Evolutionary conservation across 371 early-diverging fungal genomes (phyloP).

Genomic region (Nematocida sp.): DNA sequence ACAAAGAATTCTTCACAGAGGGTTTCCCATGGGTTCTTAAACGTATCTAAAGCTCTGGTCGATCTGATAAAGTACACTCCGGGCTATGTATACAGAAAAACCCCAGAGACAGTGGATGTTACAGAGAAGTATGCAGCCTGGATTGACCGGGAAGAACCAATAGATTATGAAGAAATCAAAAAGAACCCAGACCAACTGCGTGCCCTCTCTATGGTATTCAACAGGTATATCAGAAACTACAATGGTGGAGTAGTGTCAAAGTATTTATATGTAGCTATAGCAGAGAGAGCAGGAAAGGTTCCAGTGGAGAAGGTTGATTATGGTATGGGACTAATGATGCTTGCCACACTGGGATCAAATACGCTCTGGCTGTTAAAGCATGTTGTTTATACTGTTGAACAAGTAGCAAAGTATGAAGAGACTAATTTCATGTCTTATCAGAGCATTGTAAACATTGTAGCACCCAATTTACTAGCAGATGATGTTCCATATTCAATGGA

Average conservation of each 20-base stretch:
- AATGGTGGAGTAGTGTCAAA: slow-evolving; percentile 46
- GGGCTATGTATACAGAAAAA: slow-evolving; percentile 39
- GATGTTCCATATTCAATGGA: slow-evolving; percentile 42
- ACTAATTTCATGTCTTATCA: slow-evolving; percentile 47
- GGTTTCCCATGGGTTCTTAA: slow-evolving; percentile 41
- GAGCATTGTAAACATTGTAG: slow-evolving; percentile 53
- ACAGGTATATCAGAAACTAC: slow-evolving; percentile 48
- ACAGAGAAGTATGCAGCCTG: slow-evolving; percentile 21
- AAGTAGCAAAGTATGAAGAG: neutral
- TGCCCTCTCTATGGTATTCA: slow-evolving; percentile 55
- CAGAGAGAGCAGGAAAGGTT: neutral
- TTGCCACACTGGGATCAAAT: slow-evolving; percentile 26
- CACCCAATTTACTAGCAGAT: slow-evolving; percentile 41
- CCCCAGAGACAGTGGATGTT: slow-evolving; percentile 14
- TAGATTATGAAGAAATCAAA: slow-evolving; percentile 25
- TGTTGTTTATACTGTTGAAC: slow-evolving; percentile 46
- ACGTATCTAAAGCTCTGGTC: slow-evolving; percentile 20
- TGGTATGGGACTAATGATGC: slow-evolving; percentile 36
- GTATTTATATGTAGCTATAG: slow-evolving; percentile 29
- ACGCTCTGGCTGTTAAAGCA: slow-evolving; percentile 51
- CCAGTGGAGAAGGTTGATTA: slow-evolving; percentile 32
- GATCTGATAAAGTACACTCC: slow-evolving; percentile 16
- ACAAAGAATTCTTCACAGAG: slow-evolving; percentile 15
- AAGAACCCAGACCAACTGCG: slow-evolving; percentile 38
- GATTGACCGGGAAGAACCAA: slow-evolving; percentile 9